Conservation (phyloP, 2,329 filamentous ascomycete genomes). For the Ilyonectria mors-panacis region DNA sequence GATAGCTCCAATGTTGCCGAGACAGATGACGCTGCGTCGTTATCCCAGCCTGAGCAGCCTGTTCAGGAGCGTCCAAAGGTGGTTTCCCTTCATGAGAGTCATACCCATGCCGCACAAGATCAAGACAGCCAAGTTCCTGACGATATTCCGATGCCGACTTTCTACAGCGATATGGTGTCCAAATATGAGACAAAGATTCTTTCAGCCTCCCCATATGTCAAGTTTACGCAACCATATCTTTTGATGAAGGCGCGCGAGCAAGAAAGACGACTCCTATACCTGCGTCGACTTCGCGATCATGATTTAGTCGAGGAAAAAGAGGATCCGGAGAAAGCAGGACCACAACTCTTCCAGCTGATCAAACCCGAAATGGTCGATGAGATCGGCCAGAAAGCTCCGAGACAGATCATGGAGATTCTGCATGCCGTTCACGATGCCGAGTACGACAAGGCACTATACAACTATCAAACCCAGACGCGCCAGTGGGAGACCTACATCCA, state of each 20-base stretch:
- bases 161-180: conserved; percentile 94
- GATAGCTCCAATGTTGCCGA: conserved; percentile 48
- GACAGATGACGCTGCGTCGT: conserved; percentile 49
- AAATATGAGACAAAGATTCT: conserved; percentile 94
- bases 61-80: conserved; percentile 48
- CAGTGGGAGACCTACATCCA: conserved; percentile 98
- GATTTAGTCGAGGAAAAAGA: conserved; percentile 70
- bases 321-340: conserved; percentile 73
- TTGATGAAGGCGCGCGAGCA: conserved; percentile 93
- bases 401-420: conserved; percentile 91
- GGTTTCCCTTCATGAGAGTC: conserved; percentile 60
- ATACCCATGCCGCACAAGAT: conserved; percentile 62
- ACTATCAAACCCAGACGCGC: conserved; percentile 92
- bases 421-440: conserved; percentile 97
- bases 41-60: conserved; percentile 44
- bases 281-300: conserved; percentile 87
- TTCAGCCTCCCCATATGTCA: conserved; percentile 96
- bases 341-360: conserved; percentile 88
- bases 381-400: conserved; percentile 83
- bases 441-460: conserved; percentile 94
- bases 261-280: conserved; percentile 85
- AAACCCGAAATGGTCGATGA: conserved; percentile 96
- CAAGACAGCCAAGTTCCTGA: conserved; percentile 76
- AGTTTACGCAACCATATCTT: conserved; percentile 93
- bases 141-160: conserved; percentile 88